Percentiles rank a stretch among this genome's conserved stretches.
Evolutionary conservation across 2,329 filamentous ascomycete genomes (phyloP).

Genomic region (Venturia pyrina): DNA sequence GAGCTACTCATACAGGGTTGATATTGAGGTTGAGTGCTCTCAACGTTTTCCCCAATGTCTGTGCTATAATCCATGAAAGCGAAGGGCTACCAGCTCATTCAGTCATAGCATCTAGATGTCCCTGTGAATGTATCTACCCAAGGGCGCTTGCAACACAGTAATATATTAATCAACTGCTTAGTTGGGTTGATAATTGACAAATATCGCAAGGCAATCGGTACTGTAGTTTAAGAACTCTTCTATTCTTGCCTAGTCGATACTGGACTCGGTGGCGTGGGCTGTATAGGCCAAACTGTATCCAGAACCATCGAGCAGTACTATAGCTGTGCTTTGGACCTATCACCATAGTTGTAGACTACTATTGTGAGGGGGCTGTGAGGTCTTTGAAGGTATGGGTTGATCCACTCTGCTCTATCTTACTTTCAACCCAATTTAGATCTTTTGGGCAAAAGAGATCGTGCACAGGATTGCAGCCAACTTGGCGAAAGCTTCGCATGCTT

Average conservation of each 20-base stretch:
- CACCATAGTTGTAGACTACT: too few species aligned
- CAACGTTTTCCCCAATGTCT: neutral
- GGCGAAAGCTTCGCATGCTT: neutral
- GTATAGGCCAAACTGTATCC: too few species aligned
- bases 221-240: neutral
- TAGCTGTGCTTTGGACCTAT: too few species aligned
- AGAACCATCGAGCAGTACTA: too few species aligned
- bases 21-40: neutral
- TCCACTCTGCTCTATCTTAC: neutral
- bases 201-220: neutral
- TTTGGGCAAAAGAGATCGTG: neutral
- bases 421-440: neutral
- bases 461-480: neutral
- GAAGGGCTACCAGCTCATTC: neutral
- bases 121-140: neutral
- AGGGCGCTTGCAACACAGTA: neutral
- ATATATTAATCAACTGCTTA: neutral
- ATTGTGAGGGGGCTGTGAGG: too few species aligned
- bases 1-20: neutral
- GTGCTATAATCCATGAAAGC: neutral
- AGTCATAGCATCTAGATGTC: neutral
- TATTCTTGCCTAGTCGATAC: neutral
- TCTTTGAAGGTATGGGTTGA: neutral
- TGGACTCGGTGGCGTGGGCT: neutral
- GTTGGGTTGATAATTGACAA: neutral